phyloP scores from a whole-genome alignment of 2,329 filamentous ascomycete species.

The Aspergillus glaucus region DNA sequence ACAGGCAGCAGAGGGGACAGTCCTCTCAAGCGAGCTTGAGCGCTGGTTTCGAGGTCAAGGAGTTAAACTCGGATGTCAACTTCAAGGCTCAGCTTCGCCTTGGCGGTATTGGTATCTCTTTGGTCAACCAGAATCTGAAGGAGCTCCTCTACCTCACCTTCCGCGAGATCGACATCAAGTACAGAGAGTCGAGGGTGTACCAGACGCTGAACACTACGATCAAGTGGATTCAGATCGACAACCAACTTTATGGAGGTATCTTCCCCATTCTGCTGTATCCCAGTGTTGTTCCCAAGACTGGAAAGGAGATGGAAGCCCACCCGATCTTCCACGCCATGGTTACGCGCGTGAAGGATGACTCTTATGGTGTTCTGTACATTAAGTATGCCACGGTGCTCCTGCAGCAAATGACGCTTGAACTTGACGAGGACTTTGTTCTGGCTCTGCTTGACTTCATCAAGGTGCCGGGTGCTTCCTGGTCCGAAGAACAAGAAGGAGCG shows the following conservation, averaged over 20 bases:
- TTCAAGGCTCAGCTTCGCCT: slow-evolving; percentile 85
- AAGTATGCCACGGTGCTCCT: slow-evolving; percentile 92
- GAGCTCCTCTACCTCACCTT: slow-evolving; percentile 93
- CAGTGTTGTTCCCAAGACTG: slow-evolving; percentile 94
- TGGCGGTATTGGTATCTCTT: slow-evolving; percentile 83
- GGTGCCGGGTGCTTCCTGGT: slow-evolving; percentile 83
- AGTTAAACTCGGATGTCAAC: slow-evolving; percentile 77
- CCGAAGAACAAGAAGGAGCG: slow-evolving; percentile 72
- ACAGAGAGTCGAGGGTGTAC: slow-evolving; percentile 86
- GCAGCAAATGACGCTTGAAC: slow-evolving; percentile 96
- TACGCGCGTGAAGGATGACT: slow-evolving; percentile 94
- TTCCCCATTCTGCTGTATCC: slow-evolving; percentile 97
- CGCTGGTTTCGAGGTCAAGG: slow-evolving; percentile 87
- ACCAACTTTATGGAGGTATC: slow-evolving; percentile 94
- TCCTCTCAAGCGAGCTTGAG: slow-evolving; percentile 54
- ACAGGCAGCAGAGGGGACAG: slow-evolving; percentile 57
- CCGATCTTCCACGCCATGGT: slow-evolving; percentile 89
- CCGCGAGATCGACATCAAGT: slow-evolving; percentile 82
- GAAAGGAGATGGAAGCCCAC: slow-evolving; percentile 91
- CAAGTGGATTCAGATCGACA: slow-evolving; percentile 99
- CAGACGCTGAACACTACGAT: slow-evolving; percentile 85
- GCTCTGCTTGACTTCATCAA: slow-evolving; percentile 92
- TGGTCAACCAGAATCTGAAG: slow-evolving; percentile 86
- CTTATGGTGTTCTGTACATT: slow-evolving; percentile 95
- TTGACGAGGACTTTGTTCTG: slow-evolving; percentile 98